Base-by-base conservation (phyloP, 2,329 filamentous ascomycete genomes). In the Xylaria sp. region DNA sequence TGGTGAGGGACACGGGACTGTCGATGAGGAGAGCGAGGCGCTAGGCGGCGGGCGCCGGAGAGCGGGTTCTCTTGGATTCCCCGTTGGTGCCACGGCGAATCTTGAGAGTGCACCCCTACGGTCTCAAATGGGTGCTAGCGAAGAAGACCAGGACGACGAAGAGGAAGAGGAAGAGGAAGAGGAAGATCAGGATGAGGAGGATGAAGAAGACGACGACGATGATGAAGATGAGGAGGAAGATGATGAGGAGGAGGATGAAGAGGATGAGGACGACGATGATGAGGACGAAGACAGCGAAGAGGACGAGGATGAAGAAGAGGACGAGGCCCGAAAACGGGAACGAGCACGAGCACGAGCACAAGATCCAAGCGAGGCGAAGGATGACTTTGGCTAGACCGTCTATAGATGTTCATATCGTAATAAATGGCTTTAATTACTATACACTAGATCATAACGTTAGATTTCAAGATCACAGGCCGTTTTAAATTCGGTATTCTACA, bases 21-120 rank as follows among this genome's bases (percentile, higher is more conserved):
- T 65, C 12, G 61, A 68, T 3, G 83, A 85, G 55, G 83, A 83
- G 66, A 89, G 85, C 68, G 87, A 90, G 76, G 84, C 86, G 6
- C 80, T 90, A 24, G 85, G 87, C 57, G 82, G 84, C 30, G 82
- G 81, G 62, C 85, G 87, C 2, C 80, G 86, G 73, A 83, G 89
- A 67, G 83, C 84, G 67, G 91, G 89, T 71, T 78, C 87, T 36
- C 83, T 87, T 56, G 84, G 81, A 36, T 79, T 80, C 57, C 79
- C 79, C 55, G 81, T 78, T 14, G 81, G 82, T 12, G 71, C 77
- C 7, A 69, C 76, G 2, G 77, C 58, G 12, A 65, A 74, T 56
- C 79, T 89, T 50, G 88, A 88, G 76, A 85, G 84, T 30, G 85
- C 85, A 36, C 84, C 85, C 69, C 74, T 88, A 54, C 69, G 72